These are phyloP conservation scores for Flaveria sonorensis DNA, from an alignment of 129 eudicot genomes.

Conservation along the genomic window DNA sequence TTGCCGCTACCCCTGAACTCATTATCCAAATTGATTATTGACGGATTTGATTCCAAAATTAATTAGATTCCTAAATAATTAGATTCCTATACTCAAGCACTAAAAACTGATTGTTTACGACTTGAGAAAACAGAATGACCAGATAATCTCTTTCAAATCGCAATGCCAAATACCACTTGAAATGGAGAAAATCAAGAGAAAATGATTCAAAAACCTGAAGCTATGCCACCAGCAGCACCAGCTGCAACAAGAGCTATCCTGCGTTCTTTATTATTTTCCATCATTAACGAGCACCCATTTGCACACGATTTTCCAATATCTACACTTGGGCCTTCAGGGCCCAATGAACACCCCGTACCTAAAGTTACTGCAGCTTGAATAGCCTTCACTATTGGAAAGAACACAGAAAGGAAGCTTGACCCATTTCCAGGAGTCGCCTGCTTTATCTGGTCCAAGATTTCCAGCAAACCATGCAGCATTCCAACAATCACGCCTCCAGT, in stretches of 20 bases:
- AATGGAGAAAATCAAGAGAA: constrained; percentile 9
- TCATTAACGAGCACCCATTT: constrained; percentile 75
- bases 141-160: constrained; percentile 23
- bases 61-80: not conserved
- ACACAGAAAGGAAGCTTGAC: constrained; percentile 62
- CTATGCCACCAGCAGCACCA: constrained; percentile 98
- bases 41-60: not conserved
- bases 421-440: constrained; percentile 74
- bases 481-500: constrained; percentile 97
- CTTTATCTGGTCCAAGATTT: constrained; percentile 82
- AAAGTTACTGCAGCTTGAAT: constrained; percentile 95
- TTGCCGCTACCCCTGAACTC: constrained; percentile 18
- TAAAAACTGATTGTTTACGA: not conserved
- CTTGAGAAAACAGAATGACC: constrained; percentile 10
- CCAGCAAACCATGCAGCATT: constrained; percentile 93
- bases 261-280: constrained; percentile 93
- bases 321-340: constrained; percentile 99
- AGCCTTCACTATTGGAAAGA: constrained; percentile 84
- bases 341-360: constrained; percentile 96
- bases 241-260: constrained; percentile 99
- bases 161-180: constrained; percentile 1
- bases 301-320: constrained; percentile 99
- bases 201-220: constrained; percentile 63
- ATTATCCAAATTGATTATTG: not conserved
- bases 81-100: not conserved